Base-by-base conservation (phyloP, 2,329 filamentous ascomycete genomes). In the Ascochyta fabae region DNA sequence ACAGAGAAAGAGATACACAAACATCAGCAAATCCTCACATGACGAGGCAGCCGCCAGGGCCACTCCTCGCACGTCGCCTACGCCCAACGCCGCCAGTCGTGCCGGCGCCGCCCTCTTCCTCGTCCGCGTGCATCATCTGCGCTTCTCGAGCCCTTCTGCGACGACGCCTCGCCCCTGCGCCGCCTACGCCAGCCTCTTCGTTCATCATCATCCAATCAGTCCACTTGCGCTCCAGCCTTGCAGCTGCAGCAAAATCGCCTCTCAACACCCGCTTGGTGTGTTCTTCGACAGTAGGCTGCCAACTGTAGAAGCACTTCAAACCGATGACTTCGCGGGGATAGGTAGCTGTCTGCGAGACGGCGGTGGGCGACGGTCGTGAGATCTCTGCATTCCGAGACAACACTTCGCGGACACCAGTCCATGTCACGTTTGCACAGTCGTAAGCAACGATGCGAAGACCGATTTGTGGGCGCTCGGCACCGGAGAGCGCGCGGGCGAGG, bases 271-370 rank as follows among this genome's bases (percentile, higher is more conserved):
- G 86, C 78, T 93, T 94, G 48, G 88, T 92, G 75, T 98, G 94
- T 74, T 97, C 92, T 64, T 97, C 90, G 4, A 97, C 92, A 0
- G 92, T 97, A 78, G 91, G 91, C 77, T 98, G 94, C 86, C 91
- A 97, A 38, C 90, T 92, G 74, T 96, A 96, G 79, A 94, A 98
- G 76, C 92, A 96, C 75, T 96, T 97, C 39, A 98, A 83, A 6
- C 87, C 82, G 56, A 98, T 92, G 53, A 96, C 86, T 71, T 96
- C 88, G 1, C 86, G 85, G 0, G 92, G 90, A 65, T 88, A 93
- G 0, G 83, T 83, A 9, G 81, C 69, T 0, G 67, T 64, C 26
- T 65, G 65, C 27, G 60, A 66, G 5, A 63, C 58, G 1, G 72
- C 74, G 4, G 56, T 62, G 7, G 73, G 48, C 4, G 62, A 66